Evolutionary conservation across 805 yeast genomes (phyloP), one percentile per base, ranked within the genome.

Genomic region (Kregervanrija delftensis): DNA sequence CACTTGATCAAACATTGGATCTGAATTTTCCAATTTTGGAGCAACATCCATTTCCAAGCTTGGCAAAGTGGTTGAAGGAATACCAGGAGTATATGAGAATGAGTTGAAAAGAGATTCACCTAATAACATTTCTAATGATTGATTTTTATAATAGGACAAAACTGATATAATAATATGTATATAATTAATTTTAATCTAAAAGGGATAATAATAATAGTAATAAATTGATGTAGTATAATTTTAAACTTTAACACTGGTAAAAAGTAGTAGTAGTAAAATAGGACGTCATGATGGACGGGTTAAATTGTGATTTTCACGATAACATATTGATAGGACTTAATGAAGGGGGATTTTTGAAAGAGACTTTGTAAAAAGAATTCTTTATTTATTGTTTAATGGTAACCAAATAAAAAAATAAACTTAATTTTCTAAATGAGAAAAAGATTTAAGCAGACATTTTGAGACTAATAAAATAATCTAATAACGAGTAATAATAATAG

Each of bases 41-140:
- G 45, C 40, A 31, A 41, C 35, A 40, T 46, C 28, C 28, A 11
- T 22, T 34, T 11, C 4, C 28, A 10, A 33, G 33, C 5, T 30
- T 34, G 40, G 35, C 28, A 22, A 22, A 4, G 28, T 22, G 40
- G 22, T 32, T 30, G 40, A 31, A 13, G 36, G 12, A n/a, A 28
- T n/a, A 22, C 31, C 30, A 33, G 30, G 22, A 16, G 44, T 13
- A 34, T 31, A 4, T 14, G 41, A 33, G 36, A 57, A 55, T 15
- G 58, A 50, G 41, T 54, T 58, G 50, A 64, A 63, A 31, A 61
- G 55, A 11, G 63, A 58, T 52, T 63, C 67, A 49, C 67, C 67
- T 50, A 64, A 52, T 47, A 61, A 49, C 58, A 63, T 54, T 9
- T 54, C 52, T 49, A 47, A 33, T 40, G 33, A 30, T 6, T 22